These are phyloP conservation scores for Neurospora sp. DNA, from an alignment of 495 filamentous ascomycete genomes.

Conservation along the genomic window DNA sequence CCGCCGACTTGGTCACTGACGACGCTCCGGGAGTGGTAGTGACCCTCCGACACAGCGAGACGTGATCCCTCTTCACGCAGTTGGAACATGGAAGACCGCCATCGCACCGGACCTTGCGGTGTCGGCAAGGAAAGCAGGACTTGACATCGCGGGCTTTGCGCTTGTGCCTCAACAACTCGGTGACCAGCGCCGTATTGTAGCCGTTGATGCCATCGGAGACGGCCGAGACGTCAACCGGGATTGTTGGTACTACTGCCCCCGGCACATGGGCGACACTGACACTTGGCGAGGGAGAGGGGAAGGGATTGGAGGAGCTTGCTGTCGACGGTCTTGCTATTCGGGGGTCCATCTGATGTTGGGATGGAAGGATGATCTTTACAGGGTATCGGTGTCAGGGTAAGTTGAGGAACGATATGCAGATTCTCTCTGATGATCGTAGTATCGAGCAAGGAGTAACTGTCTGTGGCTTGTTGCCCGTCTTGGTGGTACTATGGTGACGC, in stretches of 20 bases:
- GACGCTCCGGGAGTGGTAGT: background rate
- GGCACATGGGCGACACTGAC: background rate
- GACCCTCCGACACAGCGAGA: constrained; percentile 1
- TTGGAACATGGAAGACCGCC: constrained; percentile 4
- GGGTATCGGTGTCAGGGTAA: too few relatives aligned
- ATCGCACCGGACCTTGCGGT: constrained; percentile 6
- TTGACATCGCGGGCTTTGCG: constrained; percentile 5
- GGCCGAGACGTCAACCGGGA: background rate
- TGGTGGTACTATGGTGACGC: background rate
- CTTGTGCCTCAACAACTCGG: constrained; percentile 2
- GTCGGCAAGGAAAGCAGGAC: constrained; percentile 7
- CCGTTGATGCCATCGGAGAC: background rate
- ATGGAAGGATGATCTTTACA: background rate
- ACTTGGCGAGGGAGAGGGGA: background rate
- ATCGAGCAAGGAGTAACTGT: too few relatives aligned
- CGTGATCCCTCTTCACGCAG: constrained; percentile 3
- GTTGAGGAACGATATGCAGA: too few relatives aligned
- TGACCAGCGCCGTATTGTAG: background rate
- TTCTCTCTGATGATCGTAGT: background rate
- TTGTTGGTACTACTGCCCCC: background rate
- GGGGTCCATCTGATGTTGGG: background rate
- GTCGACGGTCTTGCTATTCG: background rate
- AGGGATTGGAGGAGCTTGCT: background rate
- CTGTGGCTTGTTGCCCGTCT: too few relatives aligned
- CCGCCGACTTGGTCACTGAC: background rate